Percentiles rank a stretch among this genome's conserved stretches.
phyloP scores from a whole-genome alignment of 805 yeast species.

The Barnettozyma wickerhamii region DNA sequence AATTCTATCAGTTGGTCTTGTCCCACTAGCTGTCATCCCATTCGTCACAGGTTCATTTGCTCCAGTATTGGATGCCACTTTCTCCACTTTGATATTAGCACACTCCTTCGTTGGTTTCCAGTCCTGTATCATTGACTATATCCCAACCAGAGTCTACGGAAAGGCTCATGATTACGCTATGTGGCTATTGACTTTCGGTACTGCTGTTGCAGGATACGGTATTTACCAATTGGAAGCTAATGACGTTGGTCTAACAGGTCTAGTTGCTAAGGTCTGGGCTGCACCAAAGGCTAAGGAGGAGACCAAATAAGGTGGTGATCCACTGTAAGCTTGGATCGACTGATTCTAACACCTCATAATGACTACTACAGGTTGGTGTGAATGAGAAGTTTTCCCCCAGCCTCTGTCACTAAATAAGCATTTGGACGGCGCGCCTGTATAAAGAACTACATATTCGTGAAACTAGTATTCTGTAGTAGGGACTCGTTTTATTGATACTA shows the following conservation, averaged over 20 bases:
- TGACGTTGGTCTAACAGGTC: constrained; percentile 70
- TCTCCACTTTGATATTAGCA: constrained; percentile 60
- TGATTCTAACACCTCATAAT: too few relatives aligned
- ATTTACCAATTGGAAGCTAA: constrained; percentile 77
- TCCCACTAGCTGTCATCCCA: constrained; percentile 77
- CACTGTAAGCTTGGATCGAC: too few relatives aligned
- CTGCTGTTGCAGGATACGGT: constrained; percentile 70
- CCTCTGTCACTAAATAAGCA: too few relatives aligned
- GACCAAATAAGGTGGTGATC: constrained; percentile 5
- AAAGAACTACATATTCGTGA: background rate
- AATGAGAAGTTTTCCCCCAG: too few relatives aligned
- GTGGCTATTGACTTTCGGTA: constrained; percentile 66
- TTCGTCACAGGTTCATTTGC: constrained; percentile 68
- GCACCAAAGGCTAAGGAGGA: constrained; percentile 23
- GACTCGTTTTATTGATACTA: background rate
- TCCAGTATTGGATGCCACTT: constrained; percentile 67
- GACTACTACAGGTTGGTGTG: too few relatives aligned
- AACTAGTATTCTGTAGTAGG: too few relatives aligned
- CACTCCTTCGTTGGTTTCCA: constrained; percentile 87
- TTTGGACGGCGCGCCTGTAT: background rate
- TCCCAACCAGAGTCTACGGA: constrained; percentile 84
- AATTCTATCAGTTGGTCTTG: constrained; percentile 58
- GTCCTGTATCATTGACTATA: constrained; percentile 89
- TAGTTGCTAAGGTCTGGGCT: constrained; percentile 60
- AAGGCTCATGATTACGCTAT: constrained; percentile 65